Conservation (phyloP, 306 rosid genomes). For the Corylus heterophylla region DNA sequence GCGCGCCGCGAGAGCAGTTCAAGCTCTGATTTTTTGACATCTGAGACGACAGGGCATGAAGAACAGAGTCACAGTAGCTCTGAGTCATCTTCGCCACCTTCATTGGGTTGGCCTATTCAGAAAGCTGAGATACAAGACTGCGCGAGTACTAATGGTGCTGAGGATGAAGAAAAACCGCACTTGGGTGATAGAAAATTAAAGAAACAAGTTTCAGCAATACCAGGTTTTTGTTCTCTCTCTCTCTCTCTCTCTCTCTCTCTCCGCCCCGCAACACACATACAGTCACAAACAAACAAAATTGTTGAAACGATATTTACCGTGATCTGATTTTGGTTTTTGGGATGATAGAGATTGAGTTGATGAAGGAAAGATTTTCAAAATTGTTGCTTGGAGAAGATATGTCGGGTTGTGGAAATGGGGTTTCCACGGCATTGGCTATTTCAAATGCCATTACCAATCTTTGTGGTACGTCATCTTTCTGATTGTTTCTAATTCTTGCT, state of each 20-base stretch:
- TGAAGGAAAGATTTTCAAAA: slow-evolving; percentile 92
- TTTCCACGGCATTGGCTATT: slow-evolving; percentile 77
- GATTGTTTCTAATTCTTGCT: background rate
- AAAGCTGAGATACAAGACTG: slow-evolving; percentile 42
- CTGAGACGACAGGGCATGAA: slow-evolving; percentile 76
- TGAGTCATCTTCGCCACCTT: slow-evolving; percentile 67
- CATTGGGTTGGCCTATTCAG: slow-evolving; percentile 64
- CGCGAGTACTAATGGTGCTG: slow-evolving; percentile 27
- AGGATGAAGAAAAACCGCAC: slow-evolving; percentile 39
- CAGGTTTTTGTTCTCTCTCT: slow-evolving; percentile 49
- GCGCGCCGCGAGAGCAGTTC: slow-evolving; percentile 75
- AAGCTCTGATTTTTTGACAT: slow-evolving; percentile 68
- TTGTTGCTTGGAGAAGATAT: slow-evolving; percentile 95
- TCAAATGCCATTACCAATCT: slow-evolving; percentile 94
- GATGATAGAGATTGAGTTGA: slow-evolving; percentile 69
- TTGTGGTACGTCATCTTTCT: slow-evolving; percentile 51
- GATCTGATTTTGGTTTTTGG: slow-evolving; percentile 36
- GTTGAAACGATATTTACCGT: background rate
- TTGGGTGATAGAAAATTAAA: slow-evolving; percentile 49
- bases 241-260: background rate
- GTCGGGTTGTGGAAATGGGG: slow-evolving; percentile 99
- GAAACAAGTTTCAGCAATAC: slow-evolving; percentile 46
- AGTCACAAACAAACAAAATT: background rate
- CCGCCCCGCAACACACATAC: background rate
- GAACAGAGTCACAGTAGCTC: slow-evolving; percentile 79